Evolutionary conservation across 768 basidiomycete species (phyloP).

Genomic region (Pisolithus sp.): DNA sequence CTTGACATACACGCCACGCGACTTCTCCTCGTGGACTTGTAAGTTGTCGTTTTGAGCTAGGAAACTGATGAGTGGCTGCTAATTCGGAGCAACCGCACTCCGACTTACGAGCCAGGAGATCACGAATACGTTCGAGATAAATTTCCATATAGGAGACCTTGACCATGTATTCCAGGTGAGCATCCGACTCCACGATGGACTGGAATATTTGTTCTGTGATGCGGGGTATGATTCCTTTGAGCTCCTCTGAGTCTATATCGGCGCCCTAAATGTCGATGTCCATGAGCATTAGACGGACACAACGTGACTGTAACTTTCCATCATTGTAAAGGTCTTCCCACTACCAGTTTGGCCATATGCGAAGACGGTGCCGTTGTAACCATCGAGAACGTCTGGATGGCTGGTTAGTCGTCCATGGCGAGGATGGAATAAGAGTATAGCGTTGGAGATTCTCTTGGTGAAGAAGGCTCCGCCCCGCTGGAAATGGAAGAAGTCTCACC

Average conservation of each 20-base stretch:
- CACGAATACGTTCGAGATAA: slow-evolving; percentile 92
- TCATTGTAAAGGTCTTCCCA: slow-evolving; percentile 99
- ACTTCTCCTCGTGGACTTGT: slow-evolving; percentile 97
- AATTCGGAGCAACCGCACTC: neutral
- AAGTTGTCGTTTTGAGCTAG: slow-evolving; percentile 95
- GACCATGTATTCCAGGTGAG: slow-evolving; percentile 94
- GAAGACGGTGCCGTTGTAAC: slow-evolving; percentile 97
- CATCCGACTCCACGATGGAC: slow-evolving; percentile 92
- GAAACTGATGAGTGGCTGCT: slow-evolving; percentile 5
- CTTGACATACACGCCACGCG: slow-evolving; percentile 96
- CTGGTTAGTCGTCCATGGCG: slow-evolving; percentile 13
- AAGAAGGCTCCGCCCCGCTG: neutral
- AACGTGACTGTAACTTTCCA: slow-evolving; percentile 48
- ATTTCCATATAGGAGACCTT: slow-evolving; percentile 99
- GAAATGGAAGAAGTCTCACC: slow-evolving; percentile 39
- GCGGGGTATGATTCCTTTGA: slow-evolving; percentile 95
- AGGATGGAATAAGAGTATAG: neutral
- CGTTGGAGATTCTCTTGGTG: neutral
- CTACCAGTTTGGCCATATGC: slow-evolving; percentile 98
- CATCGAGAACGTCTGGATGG: slow-evolving; percentile 85
- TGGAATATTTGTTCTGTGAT: slow-evolving; percentile 99
- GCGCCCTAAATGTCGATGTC: slow-evolving; percentile 59
- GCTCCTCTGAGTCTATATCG: slow-evolving; percentile 89
- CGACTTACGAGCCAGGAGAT: slow-evolving; percentile 87
- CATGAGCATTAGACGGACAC: slow-evolving; percentile 6